These are phyloP conservation scores for Xylariaceae sp. DNA, from an alignment of 2,329 filamentous ascomycete genomes.

Conservation along the genomic window DNA sequence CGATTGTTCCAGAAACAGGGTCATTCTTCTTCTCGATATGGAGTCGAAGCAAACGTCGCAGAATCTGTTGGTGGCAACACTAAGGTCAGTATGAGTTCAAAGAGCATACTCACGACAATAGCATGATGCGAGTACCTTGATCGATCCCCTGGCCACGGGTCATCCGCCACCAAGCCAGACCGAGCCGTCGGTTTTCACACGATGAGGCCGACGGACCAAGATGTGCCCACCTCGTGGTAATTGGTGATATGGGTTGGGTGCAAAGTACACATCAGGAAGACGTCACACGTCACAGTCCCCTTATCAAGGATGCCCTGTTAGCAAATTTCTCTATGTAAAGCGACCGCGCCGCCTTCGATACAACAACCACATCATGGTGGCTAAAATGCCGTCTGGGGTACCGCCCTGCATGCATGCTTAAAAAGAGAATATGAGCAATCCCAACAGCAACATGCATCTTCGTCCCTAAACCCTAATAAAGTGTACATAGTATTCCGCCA, in stretches of 20 bases:
- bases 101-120: slow-evolving; percentile 9
- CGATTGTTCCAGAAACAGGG: slow-evolving; percentile 14
- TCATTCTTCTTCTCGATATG: slow-evolving; percentile 19
- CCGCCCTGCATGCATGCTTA: slow-evolving; percentile 17
- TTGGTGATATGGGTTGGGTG: slow-evolving; percentile 8
- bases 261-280: slow-evolving; percentile 29
- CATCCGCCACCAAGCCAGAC: slow-evolving; percentile 10
- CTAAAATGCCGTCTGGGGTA: slow-evolving; percentile 23
- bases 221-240: background rate
- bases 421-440: slow-evolving; percentile 18
- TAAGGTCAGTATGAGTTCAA: background rate
- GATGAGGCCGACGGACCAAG: background rate
- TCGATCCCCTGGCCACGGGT: background rate
- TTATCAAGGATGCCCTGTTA: slow-evolving; percentile 20
- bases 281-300: slow-evolving; percentile 24
- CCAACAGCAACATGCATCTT: slow-evolving; percentile 24
- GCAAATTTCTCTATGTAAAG: slow-evolving; percentile 28
- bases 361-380: slow-evolving; percentile 25
- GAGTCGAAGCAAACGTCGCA: background rate
- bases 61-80: slow-evolving; percentile 5
- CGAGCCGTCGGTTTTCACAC: slow-evolving; percentile 2
- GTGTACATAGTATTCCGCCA: slow-evolving; percentile 26
- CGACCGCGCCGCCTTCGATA: slow-evolving; percentile 26
- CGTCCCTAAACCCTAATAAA: slow-evolving; percentile 20
- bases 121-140: background rate